These are phyloP conservation scores for Heliocybe sulcata DNA, from an alignment of 1,284 basidiomycete species.

Conservation along the genomic window DNA sequence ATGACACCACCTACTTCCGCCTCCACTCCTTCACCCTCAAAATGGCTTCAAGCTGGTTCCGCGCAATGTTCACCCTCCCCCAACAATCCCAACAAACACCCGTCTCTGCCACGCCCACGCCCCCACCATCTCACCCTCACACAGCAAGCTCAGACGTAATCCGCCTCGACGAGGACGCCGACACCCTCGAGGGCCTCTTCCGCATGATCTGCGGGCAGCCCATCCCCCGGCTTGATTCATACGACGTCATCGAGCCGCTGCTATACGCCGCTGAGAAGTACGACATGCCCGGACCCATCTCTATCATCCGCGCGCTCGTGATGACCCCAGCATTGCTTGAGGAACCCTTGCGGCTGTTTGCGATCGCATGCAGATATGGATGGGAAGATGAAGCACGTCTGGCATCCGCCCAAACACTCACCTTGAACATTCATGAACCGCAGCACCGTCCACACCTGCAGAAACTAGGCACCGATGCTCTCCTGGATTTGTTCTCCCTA, in stretches of 20 bases:
- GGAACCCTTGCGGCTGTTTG: constrained; percentile 49
- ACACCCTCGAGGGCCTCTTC: constrained; percentile 45
- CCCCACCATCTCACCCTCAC: background rate
- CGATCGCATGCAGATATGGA: constrained; percentile 45
- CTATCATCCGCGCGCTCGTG: constrained; percentile 45
- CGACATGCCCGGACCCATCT: constrained; percentile 56
- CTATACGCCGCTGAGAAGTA: constrained; percentile 61
- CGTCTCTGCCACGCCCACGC: constrained; percentile 4
- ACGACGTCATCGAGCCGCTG: constrained; percentile 45
- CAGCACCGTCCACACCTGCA: constrained; percentile 35
- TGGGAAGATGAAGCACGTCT: constrained; percentile 47
- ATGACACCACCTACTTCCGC: constrained; percentile 39
- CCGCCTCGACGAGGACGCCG: constrained; percentile 47
- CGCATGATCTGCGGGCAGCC: constrained; percentile 53
- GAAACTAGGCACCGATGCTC: constrained; percentile 40
- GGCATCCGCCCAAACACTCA: constrained; percentile 42
- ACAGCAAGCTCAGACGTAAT: constrained; percentile 28
- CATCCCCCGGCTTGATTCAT: constrained; percentile 38
- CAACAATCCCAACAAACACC: constrained; percentile 28
- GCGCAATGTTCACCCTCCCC: constrained; percentile 51
- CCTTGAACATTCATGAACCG: constrained; percentile 39
- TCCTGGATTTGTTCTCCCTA: constrained; percentile 43
- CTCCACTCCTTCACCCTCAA: constrained; percentile 51
- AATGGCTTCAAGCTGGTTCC: constrained; percentile 59
- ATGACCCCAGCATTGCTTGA: constrained; percentile 39